Evolutionary conservation across 1,284 basidiomycete genomes (phyloP).

Genomic region (Pisolithus thermaeus): DNA sequence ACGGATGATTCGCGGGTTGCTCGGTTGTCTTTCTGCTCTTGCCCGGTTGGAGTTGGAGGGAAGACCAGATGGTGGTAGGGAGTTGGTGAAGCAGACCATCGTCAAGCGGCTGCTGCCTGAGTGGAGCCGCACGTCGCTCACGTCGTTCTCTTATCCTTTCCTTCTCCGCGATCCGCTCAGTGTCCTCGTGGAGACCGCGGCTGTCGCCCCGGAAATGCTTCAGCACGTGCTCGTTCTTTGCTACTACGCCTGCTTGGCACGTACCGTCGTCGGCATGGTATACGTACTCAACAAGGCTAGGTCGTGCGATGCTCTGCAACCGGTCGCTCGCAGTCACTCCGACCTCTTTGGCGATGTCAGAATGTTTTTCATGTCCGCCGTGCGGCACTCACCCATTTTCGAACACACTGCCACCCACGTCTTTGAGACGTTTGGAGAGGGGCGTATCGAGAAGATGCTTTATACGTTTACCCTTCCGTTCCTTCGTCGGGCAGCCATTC

Average conservation of each 20-base stretch:
- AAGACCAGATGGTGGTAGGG: constrained; percentile 62
- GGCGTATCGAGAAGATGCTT: constrained; percentile 79
- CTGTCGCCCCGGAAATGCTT: constrained; percentile 83
- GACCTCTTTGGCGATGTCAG: constrained; percentile 72
- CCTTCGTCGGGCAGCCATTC: constrained; percentile 84
- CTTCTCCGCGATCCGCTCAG: constrained; percentile 85
- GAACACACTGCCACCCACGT: constrained; percentile 74
- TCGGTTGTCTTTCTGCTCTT: constrained; percentile 65
- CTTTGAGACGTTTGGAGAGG: constrained; percentile 73
- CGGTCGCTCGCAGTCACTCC: constrained; percentile 45
- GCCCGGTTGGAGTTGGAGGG: constrained; percentile 63
- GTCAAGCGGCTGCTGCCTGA: constrained; percentile 85
- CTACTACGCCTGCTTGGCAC: constrained; percentile 85
- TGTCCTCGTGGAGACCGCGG: constrained; percentile 82
- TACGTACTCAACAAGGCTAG: constrained; percentile 71
- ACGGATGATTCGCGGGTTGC: constrained; percentile 71
- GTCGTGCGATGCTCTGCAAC: constrained; percentile 40
- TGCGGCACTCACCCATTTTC: constrained; percentile 72
- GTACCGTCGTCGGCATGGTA: constrained; percentile 78
- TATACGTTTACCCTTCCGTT: constrained; percentile 92
- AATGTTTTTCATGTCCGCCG: constrained; percentile 83
- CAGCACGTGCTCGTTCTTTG: constrained; percentile 79
- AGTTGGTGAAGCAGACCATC: constrained; percentile 75
- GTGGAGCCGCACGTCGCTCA: constrained; percentile 78
- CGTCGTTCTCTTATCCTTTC: constrained; percentile 71